A percentile compares a stretch with the other conserved stretches of the same genome.
Evolutionary conservation across 1,284 basidiomycete species (phyloP).

Genomic region (Pulchroboletus neoregius): DNA sequence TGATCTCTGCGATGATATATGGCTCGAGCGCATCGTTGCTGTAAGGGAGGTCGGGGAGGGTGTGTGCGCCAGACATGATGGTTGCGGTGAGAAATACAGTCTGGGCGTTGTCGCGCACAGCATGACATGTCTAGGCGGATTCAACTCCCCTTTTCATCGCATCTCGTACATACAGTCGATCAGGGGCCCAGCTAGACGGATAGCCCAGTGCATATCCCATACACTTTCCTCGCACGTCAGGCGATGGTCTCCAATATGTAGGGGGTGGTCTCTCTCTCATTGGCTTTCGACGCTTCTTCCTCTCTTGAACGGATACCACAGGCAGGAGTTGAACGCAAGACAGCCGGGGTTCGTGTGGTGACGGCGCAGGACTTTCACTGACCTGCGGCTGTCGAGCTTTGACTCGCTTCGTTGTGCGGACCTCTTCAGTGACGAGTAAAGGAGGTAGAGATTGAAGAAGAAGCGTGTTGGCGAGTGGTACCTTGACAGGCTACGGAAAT

Average conservation of each 20-base stretch:
- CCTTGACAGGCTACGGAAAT: constrained; percentile 17
- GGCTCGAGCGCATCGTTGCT: constrained; percentile 87
- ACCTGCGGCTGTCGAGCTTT: neutral
- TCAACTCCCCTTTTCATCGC: constrained; percentile 24
- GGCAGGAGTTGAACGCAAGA: constrained; percentile 21
- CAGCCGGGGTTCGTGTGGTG: constrained; percentile 26
- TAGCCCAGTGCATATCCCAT: constrained; percentile 33
- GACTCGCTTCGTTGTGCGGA: constrained; percentile 4
- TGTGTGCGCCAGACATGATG: constrained; percentile 41
- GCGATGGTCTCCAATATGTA: constrained; percentile 30
- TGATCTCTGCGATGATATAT: constrained; percentile 76
- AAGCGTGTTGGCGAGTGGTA: neutral
- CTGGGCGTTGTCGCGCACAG: constrained; percentile 16
- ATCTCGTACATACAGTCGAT: constrained; percentile 24
- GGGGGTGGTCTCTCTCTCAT: constrained; percentile 19
- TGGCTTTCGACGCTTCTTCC: constrained; percentile 16
- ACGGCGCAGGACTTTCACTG: constrained; percentile 1
- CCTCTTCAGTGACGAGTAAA: constrained; percentile 25
- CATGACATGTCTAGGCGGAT: constrained; percentile 15
- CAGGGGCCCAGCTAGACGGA: constrained; percentile 29
- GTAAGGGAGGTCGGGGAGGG: constrained; percentile 84
- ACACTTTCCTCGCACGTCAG: constrained; percentile 22
- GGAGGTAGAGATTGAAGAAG: constrained; percentile 10
- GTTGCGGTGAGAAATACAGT: neutral
- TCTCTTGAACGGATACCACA: constrained; percentile 11